Evolutionary conservation across 2,329 filamentous ascomycete species (phyloP).

Genomic region (Aureobasidium lini): DNA sequence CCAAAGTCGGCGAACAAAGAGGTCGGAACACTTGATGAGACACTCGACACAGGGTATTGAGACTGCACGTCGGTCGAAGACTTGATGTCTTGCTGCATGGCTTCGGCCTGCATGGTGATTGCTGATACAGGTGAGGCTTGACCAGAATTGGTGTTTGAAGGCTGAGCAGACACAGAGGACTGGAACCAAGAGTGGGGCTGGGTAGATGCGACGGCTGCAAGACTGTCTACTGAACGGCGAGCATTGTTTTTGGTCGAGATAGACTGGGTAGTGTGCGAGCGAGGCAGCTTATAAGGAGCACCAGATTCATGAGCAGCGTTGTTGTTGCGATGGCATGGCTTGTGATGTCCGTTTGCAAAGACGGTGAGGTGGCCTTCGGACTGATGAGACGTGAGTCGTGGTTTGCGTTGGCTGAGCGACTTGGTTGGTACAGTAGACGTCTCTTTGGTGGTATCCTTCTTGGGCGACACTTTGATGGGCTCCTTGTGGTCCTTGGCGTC

Average conservation of each 20-base stretch:
- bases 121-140: slow-evolving; percentile 8
- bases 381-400: slow-evolving; percentile 49
- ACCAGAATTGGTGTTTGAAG: slow-evolving; percentile 3
- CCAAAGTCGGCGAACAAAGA: slow-evolving; percentile 11
- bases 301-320: slow-evolving; percentile 56
- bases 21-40: slow-evolving; percentile 10
- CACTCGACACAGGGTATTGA: not conserved
- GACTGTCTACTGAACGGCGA: slow-evolving; percentile 46
- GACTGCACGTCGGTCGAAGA: not conserved
- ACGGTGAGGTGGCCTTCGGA: slow-evolving; percentile 54
- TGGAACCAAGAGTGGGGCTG: slow-evolving; percentile 1
- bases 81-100: slow-evolving; percentile 2
- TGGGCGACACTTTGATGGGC: slow-evolving; percentile 30
- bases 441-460: slow-evolving; percentile 42
- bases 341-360: slow-evolving; percentile 58
- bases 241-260: slow-evolving; percentile 38
- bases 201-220: slow-evolving; percentile 27
- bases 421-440: slow-evolving; percentile 9
- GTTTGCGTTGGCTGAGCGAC: slow-evolving; percentile 35
- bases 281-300: slow-evolving; percentile 55
- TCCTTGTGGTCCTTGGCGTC: slow-evolving; percentile 20
- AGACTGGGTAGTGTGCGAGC: slow-evolving; percentile 44
- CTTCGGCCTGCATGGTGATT: not conserved
- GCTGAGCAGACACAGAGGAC: not conserved
- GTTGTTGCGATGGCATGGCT: slow-evolving; percentile 58